These are phyloP conservation scores for Vitis hybrid DNA, from an alignment of 177 flowering plant species.

Conservation along the genomic window DNA sequence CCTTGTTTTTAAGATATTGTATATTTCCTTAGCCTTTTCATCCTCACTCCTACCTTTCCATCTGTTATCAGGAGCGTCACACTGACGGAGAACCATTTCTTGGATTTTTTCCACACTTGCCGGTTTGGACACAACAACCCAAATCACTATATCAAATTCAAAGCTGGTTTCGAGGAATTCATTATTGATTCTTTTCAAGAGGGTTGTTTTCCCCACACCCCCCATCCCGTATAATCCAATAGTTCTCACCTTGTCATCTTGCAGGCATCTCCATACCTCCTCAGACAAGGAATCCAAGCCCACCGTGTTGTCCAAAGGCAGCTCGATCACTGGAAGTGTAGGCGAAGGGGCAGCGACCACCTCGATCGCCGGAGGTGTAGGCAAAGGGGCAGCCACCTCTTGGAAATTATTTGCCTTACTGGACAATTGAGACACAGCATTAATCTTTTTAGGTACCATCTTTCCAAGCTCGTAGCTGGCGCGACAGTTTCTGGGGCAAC, in stretches of 20 bases:
- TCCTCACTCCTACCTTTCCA: constrained; percentile 8
- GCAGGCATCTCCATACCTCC: constrained; percentile 5
- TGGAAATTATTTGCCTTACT: too few relatives aligned
- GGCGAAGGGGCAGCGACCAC: too few relatives aligned
- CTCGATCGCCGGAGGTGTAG: neutral
- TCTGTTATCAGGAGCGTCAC: neutral
- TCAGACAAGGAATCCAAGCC: neutral
- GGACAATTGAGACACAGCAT: neutral
- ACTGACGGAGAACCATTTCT: constrained; percentile 7
- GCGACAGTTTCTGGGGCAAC: neutral
- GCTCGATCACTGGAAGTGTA: neutral
- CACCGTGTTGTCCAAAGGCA: constrained; percentile 3
- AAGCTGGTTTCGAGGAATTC: neutral
- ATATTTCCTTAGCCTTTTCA: constrained; percentile 11
- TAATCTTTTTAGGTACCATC: neutral
- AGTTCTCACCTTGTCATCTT: constrained; percentile 4
- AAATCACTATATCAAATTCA: constrained; percentile 17
- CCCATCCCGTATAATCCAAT: constrained; percentile 25
- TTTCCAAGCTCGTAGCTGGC: constrained; percentile 4
- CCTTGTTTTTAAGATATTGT: neutral
- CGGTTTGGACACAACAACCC: constrained; percentile 23
- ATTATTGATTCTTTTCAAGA: constrained; percentile 17
- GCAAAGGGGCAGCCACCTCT: neutral
- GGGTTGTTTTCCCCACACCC: constrained; percentile 31
- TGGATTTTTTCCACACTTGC: neutral